These are phyloP conservation scores for Pseudozyma sp. DNA, from an alignment of 1,284 basidiomycete genomes.

Conservation along the genomic window DNA sequence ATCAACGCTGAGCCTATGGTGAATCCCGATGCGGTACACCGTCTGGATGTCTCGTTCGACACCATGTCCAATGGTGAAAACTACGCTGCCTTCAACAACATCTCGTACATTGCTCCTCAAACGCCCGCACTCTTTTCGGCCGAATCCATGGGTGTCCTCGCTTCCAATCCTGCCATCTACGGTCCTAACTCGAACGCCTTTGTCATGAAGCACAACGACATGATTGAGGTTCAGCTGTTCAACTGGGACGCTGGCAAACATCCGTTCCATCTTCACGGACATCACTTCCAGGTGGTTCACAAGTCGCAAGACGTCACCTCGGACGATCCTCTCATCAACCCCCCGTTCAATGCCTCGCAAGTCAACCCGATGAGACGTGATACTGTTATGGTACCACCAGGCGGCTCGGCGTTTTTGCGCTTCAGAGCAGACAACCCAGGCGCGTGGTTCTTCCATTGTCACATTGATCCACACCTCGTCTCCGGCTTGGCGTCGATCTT, in stretches of 20 bases:
- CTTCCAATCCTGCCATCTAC: slow-evolving; percentile 68
- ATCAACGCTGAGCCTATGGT: slow-evolving; percentile 65
- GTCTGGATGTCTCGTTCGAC: slow-evolving; percentile 71
- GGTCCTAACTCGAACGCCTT: slow-evolving; percentile 54
- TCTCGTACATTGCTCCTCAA: slow-evolving; percentile 72
- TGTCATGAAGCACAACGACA: slow-evolving; percentile 68
- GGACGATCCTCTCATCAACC: slow-evolving; percentile 81
- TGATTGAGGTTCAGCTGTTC: slow-evolving; percentile 57
- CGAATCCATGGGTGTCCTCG: slow-evolving; percentile 43
- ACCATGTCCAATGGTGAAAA: slow-evolving; percentile 69
- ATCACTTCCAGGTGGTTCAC: slow-evolving; percentile 72
- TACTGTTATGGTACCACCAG: slow-evolving; percentile 64
- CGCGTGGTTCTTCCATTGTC: slow-evolving; percentile 61
- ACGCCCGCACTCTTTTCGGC: slow-evolving; percentile 49
- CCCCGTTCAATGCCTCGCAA: slow-evolving; percentile 78
- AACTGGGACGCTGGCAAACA: slow-evolving; percentile 66
- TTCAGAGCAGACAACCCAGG: slow-evolving; percentile 58
- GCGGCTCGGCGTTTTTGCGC: slow-evolving; percentile 58
- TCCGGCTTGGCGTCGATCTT: slow-evolving; percentile 80
- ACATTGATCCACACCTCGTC: slow-evolving; percentile 70
- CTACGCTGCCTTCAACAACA: slow-evolving; percentile 70
- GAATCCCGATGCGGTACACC: slow-evolving; percentile 67
- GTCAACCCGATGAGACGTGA: slow-evolving; percentile 70
- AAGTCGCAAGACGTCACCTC: slow-evolving; percentile 80
- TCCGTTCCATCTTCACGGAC: slow-evolving; percentile 31